Evolutionary conservation across 139 green algal species (phyloP).

Genomic region (Monoraphidium neglectum): DNA sequence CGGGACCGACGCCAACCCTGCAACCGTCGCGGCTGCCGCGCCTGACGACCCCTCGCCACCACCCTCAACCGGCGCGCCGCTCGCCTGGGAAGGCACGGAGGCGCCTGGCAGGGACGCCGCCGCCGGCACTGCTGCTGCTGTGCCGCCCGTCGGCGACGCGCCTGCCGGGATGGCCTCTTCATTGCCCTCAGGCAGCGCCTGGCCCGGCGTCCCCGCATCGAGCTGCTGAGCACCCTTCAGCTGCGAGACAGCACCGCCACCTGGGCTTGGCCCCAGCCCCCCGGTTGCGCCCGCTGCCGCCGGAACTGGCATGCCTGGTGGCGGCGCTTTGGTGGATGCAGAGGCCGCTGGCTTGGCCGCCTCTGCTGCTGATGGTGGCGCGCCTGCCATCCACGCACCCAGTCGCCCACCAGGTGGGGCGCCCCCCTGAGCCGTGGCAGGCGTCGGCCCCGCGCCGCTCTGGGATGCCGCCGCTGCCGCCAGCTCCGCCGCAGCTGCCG

Average conservation of each 20-base stretch:
- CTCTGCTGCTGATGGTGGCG: slow-evolving; percentile 26
- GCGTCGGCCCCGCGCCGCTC: neutral
- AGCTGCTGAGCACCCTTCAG: too few species aligned
- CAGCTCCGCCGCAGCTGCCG: slow-evolving; percentile 18
- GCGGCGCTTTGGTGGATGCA: too few species aligned
- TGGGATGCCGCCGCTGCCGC: slow-evolving; percentile 24
- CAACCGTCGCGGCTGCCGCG: slow-evolving; percentile 1
- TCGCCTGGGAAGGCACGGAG: slow-evolving; percentile 16
- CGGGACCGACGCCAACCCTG: neutral
- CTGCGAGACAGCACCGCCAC: too few species aligned
- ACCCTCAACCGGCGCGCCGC: slow-evolving; percentile 17
- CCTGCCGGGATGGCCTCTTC: neutral
- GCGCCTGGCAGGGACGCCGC: neutral
- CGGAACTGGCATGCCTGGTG: too few species aligned
- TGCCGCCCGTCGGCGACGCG: neutral
- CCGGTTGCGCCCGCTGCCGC: too few species aligned
- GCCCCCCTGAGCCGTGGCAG: neutral
- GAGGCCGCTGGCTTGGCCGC: slow-evolving; percentile 14
- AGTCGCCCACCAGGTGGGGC: slow-evolving; percentile 7
- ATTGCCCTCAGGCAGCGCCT: too few species aligned
- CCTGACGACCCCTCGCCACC: slow-evolving; percentile 7
- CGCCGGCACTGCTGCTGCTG: too few species aligned
- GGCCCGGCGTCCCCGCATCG: too few species aligned
- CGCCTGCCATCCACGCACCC: slow-evolving; percentile 18
- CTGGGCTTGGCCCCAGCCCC: too few species aligned